Evolutionary conservation across 495 filamentous ascomycete species (phyloP).

Genomic region (Aspergillus baeticus): DNA sequence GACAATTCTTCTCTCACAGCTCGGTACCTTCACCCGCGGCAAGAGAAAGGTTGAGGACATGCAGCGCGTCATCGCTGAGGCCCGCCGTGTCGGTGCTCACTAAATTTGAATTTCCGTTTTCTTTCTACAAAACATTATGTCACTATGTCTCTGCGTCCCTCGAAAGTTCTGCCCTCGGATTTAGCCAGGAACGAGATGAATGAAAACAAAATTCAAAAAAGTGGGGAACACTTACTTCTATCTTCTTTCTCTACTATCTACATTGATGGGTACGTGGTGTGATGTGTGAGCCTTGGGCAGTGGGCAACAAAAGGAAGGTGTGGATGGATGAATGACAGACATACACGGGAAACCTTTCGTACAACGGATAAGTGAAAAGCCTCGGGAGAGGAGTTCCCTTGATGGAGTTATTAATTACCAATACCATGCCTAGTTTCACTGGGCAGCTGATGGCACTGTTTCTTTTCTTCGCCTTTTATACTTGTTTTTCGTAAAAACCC

Average conservation of each 20-base stretch:
- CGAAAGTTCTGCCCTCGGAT: neutral
- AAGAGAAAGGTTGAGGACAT: constrained; percentile 99
- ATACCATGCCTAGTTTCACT: too few relatives aligned
- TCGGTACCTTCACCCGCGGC: constrained; percentile 95
- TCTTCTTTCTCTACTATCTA: neutral
- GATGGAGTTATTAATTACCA: too few relatives aligned
- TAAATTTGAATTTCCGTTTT: constrained; percentile 48
- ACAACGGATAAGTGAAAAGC: too few relatives aligned
- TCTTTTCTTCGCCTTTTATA: neutral
- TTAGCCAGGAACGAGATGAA: constrained; percentile 23
- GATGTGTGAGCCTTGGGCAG: neutral
- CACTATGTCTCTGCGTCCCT: constrained; percentile 23
- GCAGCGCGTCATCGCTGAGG: constrained; percentile 94
- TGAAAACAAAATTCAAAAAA: constrained; percentile 16
- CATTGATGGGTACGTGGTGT: neutral
- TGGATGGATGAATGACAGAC: too few relatives aligned
- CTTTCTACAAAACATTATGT: constrained; percentile 18
- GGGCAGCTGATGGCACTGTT: too few relatives aligned
- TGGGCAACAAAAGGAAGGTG: too few relatives aligned
- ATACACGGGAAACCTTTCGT: too few relatives aligned
- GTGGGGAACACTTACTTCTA: neutral
- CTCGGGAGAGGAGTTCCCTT: too few relatives aligned
- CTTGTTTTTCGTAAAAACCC: too few relatives aligned
- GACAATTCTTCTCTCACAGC: constrained; percentile 44
- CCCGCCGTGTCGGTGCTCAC: constrained; percentile 74